Percentiles rank a stretch among this genome's conserved stretches.
Evolutionary conservation across 495 filamentous ascomycete genomes (phyloP).

Genomic region (Antarctomyces pellizariae): DNA sequence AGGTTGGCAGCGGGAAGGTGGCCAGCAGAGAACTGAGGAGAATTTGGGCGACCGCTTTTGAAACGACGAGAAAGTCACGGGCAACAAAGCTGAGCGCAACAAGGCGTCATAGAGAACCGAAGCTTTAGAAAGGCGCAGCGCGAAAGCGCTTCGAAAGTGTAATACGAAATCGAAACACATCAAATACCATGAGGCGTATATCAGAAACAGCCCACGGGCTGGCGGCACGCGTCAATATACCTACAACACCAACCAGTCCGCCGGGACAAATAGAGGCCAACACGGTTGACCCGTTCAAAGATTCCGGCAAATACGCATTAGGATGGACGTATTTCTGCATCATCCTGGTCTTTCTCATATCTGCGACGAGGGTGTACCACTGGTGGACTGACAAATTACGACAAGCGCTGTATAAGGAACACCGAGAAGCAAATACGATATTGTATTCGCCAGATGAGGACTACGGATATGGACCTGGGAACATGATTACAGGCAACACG

Average conservation of each 20-base stretch:
- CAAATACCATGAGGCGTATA: no score
- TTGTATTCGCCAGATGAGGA: constrained; percentile 37
- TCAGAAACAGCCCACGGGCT: constrained; percentile 15
- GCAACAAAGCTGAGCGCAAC: no score
- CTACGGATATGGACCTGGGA: constrained; percentile 43
- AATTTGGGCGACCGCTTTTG: no score
- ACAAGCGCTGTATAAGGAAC: constrained; percentile 60
- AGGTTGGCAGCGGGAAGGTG: no score
- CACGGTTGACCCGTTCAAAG: constrained; percentile 52
- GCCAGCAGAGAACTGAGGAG: no score
- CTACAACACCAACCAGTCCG: constrained; percentile 42
- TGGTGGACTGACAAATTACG: constrained; percentile 74
- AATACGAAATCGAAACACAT: no score
- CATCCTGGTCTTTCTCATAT: constrained; percentile 37
- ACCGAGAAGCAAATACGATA: constrained; percentile 28
- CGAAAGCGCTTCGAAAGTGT: no score
- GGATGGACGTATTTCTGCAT: constrained; percentile 74
- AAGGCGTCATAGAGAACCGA: no score
- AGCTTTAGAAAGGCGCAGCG: no score
- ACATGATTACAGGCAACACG: constrained; percentile 40
- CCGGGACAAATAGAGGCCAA: constrained; percentile 46
- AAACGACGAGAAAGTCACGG: no score
- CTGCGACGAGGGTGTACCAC: constrained; percentile 50
- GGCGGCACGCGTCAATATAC: constrained; percentile 51
- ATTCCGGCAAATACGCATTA: constrained; percentile 70